A percentile compares a stretch with the other conserved stretches of the same genome.
phyloP scores from a whole-genome alignment of 208 protist genomes.

The Leptomonas pyrrhocoris region DNA sequence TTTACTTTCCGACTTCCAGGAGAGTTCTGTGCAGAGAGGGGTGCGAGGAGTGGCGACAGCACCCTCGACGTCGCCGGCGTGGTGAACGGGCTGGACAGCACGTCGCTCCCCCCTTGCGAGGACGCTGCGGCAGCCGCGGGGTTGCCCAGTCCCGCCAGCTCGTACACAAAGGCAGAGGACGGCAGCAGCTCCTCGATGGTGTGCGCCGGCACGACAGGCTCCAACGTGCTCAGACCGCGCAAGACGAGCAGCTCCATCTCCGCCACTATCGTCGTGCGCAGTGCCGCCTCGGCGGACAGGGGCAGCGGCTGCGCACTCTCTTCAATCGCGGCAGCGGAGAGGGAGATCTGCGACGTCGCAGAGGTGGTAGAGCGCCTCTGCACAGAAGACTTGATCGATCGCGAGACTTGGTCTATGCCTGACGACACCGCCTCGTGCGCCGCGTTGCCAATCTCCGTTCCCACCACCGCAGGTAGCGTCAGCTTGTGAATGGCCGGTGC shows the following conservation, averaged over 20 bases:
- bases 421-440: neutral
- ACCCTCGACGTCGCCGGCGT: neutral
- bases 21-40: neutral
- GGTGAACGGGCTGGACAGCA: too few species aligned
- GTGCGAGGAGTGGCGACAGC: neutral
- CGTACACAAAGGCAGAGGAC: constrained; percentile 17
- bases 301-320: neutral
- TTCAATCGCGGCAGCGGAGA: neutral
- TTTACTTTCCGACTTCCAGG: constrained; percentile 1
- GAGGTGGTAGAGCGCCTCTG: neutral
- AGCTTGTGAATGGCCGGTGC: constrained; percentile 2
- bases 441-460: neutral
- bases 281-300: constrained; percentile 11
- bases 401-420: neutral
- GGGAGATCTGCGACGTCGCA: constrained; percentile 2
- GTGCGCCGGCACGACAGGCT: constrained; percentile 31
- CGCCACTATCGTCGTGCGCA: constrained; percentile 40
- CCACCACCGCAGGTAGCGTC: neutral
- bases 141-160: constrained; percentile 17
- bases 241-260: constrained; percentile 44
- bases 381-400: neutral
- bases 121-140: too few species aligned
- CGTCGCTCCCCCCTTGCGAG: neutral
- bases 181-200: constrained; percentile 31
- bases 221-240: constrained; percentile 42